These are phyloP conservation scores for Phytopythium ostracodes DNA, from an alignment of 352 stramenopile species.

Conservation along the genomic window DNA sequence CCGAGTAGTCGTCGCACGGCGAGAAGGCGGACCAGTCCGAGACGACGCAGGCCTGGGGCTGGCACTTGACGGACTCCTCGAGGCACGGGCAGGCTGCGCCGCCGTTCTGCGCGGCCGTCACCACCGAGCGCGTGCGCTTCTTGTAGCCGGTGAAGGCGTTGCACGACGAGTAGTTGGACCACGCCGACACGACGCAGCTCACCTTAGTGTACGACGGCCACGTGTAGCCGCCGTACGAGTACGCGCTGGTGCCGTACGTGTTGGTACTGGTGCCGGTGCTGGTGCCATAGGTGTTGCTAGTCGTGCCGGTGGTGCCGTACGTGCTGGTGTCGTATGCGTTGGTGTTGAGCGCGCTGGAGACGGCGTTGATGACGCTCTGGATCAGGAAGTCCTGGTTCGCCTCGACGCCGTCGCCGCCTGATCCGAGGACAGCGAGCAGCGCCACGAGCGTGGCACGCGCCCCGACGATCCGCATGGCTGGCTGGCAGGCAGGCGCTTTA, in stretches of 20 bases:
- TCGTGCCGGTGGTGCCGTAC: neutral
- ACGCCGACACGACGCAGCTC: slow-evolving; percentile 13
- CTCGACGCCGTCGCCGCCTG: neutral
- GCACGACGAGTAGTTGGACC: slow-evolving; percentile 32
- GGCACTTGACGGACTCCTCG: slow-evolving; percentile 28
- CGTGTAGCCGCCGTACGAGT: slow-evolving; percentile 1
- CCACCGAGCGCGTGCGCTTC: slow-evolving; percentile 23
- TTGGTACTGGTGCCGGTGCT: neutral
- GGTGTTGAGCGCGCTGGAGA: neutral
- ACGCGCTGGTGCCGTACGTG: neutral
- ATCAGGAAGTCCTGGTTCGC: slow-evolving; percentile 3
- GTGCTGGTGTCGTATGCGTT: neutral
- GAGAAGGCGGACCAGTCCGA: slow-evolving; percentile 41
- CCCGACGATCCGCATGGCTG: neutral
- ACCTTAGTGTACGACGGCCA: slow-evolving; percentile 5
- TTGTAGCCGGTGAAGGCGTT: slow-evolving; percentile 16
- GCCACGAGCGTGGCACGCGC: neutral
- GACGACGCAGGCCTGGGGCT: slow-evolving; percentile 33
- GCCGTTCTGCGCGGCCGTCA: slow-evolving; percentile 16
- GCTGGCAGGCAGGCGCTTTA: neutral
- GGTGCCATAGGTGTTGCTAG: neutral
- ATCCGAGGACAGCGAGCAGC: neutral
- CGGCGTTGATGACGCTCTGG: neutral
- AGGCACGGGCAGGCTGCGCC: slow-evolving; percentile 28
- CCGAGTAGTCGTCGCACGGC: slow-evolving; percentile 35